Base-by-base conservation (phyloP, 345 rosid genomes). In the Eucalyptus curtisii region DNA sequence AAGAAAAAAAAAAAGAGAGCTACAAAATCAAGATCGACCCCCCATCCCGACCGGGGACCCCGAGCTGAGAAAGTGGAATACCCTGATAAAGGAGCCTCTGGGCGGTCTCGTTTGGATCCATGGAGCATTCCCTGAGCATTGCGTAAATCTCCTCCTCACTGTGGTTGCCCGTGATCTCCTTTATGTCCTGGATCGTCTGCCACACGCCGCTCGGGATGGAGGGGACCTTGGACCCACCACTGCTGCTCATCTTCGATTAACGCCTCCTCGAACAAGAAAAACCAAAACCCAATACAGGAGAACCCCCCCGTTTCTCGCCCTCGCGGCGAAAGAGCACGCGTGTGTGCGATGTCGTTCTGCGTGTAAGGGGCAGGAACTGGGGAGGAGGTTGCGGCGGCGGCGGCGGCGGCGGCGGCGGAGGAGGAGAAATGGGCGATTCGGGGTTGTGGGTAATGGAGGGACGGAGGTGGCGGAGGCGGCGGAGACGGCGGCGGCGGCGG, bases 121-220 rank as follows among this genome's bases (percentile, higher is more conserved):
- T 96, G 40, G 94, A 93, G 55, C 99, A 97, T 87, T 96, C 98
- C 91, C 90, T 93, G 79, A 97, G 98, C 97, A 95, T 96, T 92
- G 99, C 97, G 89, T 92, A 93, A 93, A 97, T 96, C 94, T 97
- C 99, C 24, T 97, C 99, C 53, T 97, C 99, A 90, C 95, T 93
- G 87, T 96, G 97, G 93, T 94, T 94, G 44, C 94, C 92, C 71
- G 95, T 92, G 94, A 94, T 95, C 96, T 97, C 99, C 91, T 96
- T 95, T 15, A 97, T 90, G 90, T 89, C 89, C 85, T 94, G 96
- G 96, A 97, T 93, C 98, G 68, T 93, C 93, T 94, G 94, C 93
- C 93, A 90, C 76, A 94, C 92, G 91, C 80, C 91, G 89, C 88
- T 91, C 48, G 97, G 93, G 85, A 96, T 96, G 90, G 97, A 91